These are phyloP conservation scores for Thielaviopsis populi DNA, from an alignment of 2,329 filamentous ascomycete species.

Conservation along the genomic window DNA sequence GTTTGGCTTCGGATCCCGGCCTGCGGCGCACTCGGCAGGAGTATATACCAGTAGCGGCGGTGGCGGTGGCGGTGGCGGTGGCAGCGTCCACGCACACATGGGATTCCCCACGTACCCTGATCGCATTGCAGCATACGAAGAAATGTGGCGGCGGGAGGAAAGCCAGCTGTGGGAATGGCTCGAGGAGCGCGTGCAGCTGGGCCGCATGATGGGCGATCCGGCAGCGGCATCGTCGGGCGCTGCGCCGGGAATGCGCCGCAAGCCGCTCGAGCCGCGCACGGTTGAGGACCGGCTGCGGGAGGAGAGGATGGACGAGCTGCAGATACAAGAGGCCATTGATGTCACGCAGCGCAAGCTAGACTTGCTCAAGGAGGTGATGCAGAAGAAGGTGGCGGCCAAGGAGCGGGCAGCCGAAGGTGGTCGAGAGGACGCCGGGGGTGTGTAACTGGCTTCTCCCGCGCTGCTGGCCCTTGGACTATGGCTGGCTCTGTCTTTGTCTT, in stretches of 20 bases:
- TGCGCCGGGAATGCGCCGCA: slow-evolving; percentile 23
- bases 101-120: slow-evolving; percentile 39
- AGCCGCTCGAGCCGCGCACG: slow-evolving; percentile 39
- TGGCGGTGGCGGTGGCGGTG: too few relatives aligned
- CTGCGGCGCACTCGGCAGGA: slow-evolving; percentile 24
- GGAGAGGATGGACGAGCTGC: slow-evolving; percentile 51
- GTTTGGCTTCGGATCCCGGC: slow-evolving; percentile 45
- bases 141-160: slow-evolving; percentile 81
- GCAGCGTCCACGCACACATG: slow-evolving; percentile 22
- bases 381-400: slow-evolving; percentile 32
- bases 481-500: too few relatives aligned
- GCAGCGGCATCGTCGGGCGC: slow-evolving; percentile 21
- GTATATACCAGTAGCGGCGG: slow-evolving; percentile 20
- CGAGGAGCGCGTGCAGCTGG: slow-evolving; percentile 68
- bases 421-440: neutral
- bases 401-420: neutral
- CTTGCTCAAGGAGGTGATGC: slow-evolving; percentile 59
- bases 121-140: slow-evolving; percentile 71
- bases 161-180: slow-evolving; percentile 87
- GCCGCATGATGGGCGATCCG: slow-evolving; percentile 34
- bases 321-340: slow-evolving; percentile 65
- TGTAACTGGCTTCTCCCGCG: too few relatives aligned
- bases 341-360: slow-evolving; percentile 76
- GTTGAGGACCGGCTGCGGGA: slow-evolving; percentile 44
- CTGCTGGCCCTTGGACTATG: too few relatives aligned